phyloP scores from a whole-genome alignment of 2,329 filamentous ascomycete genomes.

The Monilinia fructigena region DNA sequence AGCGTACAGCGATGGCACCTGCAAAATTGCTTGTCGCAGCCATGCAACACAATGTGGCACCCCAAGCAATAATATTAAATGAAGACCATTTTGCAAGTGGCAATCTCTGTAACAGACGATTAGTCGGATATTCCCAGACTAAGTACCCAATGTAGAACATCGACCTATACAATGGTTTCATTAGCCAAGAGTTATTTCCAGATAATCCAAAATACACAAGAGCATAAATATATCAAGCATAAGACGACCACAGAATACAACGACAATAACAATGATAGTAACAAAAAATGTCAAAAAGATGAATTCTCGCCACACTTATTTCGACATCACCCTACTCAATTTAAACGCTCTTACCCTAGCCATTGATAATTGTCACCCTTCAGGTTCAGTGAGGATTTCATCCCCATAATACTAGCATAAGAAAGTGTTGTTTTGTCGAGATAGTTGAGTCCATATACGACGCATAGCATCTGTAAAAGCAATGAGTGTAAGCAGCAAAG shows the following conservation, averaged over 20 bases:
- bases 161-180: slow-evolving; percentile 11
- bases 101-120: slow-evolving; percentile 48
- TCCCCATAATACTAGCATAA: slow-evolving; percentile 51
- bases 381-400: slow-evolving; percentile 46
- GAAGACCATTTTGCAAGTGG: slow-evolving; percentile 64
- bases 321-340: too few species aligned
- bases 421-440: slow-evolving; percentile 50
- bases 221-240: too few species aligned
- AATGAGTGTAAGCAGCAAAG: slow-evolving; percentile 5
- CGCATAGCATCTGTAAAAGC: slow-evolving; percentile 48
- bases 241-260: too few species aligned
- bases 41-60: slow-evolving; percentile 58
- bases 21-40: slow-evolving; percentile 60
- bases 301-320: too few species aligned
- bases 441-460: slow-evolving; percentile 59
- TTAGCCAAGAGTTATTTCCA: not conserved
- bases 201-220: too few species aligned
- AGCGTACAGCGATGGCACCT: slow-evolving; percentile 62
- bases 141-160: slow-evolving; percentile 48
- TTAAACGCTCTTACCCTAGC: slow-evolving; percentile 41
- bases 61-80: slow-evolving; percentile 62
- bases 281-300: too few species aligned
- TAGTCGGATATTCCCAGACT: slow-evolving; percentile 39
- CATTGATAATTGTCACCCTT: slow-evolving; percentile 46
- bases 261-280: too few species aligned